Base-by-base conservation (phyloP, 2,329 filamentous ascomycete genomes). In the Scytalidium sp. region DNA sequence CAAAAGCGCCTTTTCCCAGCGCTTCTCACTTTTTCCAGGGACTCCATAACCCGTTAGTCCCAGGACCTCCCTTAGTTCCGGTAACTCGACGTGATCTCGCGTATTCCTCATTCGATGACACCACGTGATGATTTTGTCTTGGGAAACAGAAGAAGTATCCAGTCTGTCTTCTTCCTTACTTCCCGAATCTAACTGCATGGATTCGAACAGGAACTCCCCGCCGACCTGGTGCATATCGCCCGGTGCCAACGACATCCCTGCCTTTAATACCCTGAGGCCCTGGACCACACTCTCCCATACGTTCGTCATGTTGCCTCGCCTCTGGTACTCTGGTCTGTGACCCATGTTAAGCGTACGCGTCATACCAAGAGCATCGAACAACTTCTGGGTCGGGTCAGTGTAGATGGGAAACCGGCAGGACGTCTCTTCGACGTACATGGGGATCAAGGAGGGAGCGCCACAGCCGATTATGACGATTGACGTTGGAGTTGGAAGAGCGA, bases 41-140 rank as follows among this genome's bases (percentile, higher is more conserved):
- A 53, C 55, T 3, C 68, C 70, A 39, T 68, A 60, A 2, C 68
- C 73, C 44, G 78, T 72, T 4, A 86, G 59, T 0, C 84, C 84
- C 42, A 90, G 65, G 11, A 88, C 67, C 58, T 79, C 73, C 69
- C 82, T 80, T 49, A 91, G 60, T 64, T 85, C 84, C 0, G 76
- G 75, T 1, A 92, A 74, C 71, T 91, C 88, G 1, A 80, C 79
- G 63, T 95, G 90, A 57, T 92, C 89, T 44, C 89, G 73, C 11
- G 88, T 93, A 50, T 81, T 88, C 63, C 75, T 76, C 89, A 95
- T 95, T 22, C 88, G 77, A 69, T 93, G 88, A 60, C 86, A 91
- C 89, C 90, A 95, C 1, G 81, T 84, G 22, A 89, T 78, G 48
- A 71, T 72, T 69, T 87, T 87, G 60, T 80, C 73, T 60, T 80